Evolutionary conservation across 805 yeast genomes (phyloP), one percentile per base, ranked within the genome.

Genomic region (Hanseniaspora hatyaiensis): DNA sequence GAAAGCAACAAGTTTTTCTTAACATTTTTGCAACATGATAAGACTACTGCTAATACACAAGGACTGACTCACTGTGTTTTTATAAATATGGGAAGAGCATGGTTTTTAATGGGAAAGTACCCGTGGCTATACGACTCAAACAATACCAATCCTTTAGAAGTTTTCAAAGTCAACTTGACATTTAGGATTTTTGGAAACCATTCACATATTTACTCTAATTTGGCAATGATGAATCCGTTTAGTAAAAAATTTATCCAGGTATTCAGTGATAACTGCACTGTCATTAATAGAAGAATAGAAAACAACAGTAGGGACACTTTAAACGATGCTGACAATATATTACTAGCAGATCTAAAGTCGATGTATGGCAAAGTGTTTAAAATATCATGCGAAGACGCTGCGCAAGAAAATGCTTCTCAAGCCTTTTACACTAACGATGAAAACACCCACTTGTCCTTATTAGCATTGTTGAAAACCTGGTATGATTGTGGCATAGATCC

Each of bases 21-120:
- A 28, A 71, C 85, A 0, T 95, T 92, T n/a, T 71, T 75, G 46
- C 88, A 88, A 59, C 98, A 92, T 61, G 98, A 92, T 62, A 76
- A 74, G 56, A 89, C 92, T 52, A 89, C 98, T 0, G 98, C 98
- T 0, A 98, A 92, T 61, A 92, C 97, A 1, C 98, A 92, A 63
- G 97, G 97, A 0, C 95, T 89, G 15, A 92, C 98, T 0, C 98
- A 92, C 61, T 96, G 96, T 11, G 97, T 96, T 0, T 92, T 92
- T 59, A 68, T 92, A 51, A 80, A 94, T 49, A 92, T 92, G 98
- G 98, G 98, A 4, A 77, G 79, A 6, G 97, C 97, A 6, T 92
- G 98, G 98, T 81, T 75, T 54, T 74, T 78, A 40, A 70, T 73
- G 52, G 73, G 80, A 57, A 80, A 82, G 60, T 92, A 86, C 60